These are phyloP conservation scores for Cladorrhinum samala DNA, from an alignment of 495 filamentous ascomycete genomes.

Conservation along the genomic window DNA sequence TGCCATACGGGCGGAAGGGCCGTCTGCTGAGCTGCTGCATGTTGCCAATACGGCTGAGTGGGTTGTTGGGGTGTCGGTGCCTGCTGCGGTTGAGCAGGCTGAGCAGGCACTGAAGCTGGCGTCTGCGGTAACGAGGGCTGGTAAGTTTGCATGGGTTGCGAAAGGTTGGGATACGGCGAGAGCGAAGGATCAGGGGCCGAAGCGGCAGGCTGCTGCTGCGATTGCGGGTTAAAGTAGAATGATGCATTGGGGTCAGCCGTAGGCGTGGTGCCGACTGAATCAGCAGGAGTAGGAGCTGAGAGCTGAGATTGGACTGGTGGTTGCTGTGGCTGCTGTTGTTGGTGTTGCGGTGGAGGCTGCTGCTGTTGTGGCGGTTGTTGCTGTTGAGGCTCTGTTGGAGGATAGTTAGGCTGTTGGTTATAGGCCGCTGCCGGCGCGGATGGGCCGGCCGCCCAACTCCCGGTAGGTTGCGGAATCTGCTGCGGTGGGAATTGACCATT, in stretches of 20 bases:
- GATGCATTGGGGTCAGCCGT: slow-evolving; percentile 40
- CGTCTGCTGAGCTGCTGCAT: slow-evolving; percentile 30
- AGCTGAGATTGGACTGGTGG: slow-evolving; percentile 27
- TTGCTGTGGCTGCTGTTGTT: slow-evolving; percentile 25
- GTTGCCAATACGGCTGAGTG: slow-evolving; percentile 39
- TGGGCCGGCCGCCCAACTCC: slow-evolving; percentile 37
- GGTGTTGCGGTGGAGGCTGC: slow-evolving; percentile 26
- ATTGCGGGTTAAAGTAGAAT: slow-evolving; percentile 43
- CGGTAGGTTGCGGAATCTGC: slow-evolving; percentile 38
- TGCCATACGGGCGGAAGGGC: slow-evolving; percentile 41
- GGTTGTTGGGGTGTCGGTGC: slow-evolving; percentile 20
- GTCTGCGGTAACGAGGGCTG: slow-evolving; percentile 38
- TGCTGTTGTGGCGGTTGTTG: slow-evolving; percentile 27
- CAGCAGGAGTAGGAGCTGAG: slow-evolving; percentile 11
- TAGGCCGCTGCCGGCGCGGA: slow-evolving; percentile 30
- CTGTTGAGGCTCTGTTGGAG: slow-evolving; percentile 25
- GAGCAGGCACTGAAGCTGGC: slow-evolving; percentile 31
- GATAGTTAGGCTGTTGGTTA: slow-evolving; percentile 30
- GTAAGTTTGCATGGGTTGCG: slow-evolving; percentile 35
- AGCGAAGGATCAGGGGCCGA: slow-evolving; percentile 29
- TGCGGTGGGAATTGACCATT: slow-evolving; percentile 44
- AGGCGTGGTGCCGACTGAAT: slow-evolving; percentile 25
- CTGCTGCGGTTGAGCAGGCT: slow-evolving; percentile 35
- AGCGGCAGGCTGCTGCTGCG: slow-evolving; percentile 27
- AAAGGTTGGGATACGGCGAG: slow-evolving; percentile 42